Evolutionary conservation across 2,329 filamentous ascomycete genomes (phyloP).

Genomic region (Botryosphaeria dothidea): DNA sequence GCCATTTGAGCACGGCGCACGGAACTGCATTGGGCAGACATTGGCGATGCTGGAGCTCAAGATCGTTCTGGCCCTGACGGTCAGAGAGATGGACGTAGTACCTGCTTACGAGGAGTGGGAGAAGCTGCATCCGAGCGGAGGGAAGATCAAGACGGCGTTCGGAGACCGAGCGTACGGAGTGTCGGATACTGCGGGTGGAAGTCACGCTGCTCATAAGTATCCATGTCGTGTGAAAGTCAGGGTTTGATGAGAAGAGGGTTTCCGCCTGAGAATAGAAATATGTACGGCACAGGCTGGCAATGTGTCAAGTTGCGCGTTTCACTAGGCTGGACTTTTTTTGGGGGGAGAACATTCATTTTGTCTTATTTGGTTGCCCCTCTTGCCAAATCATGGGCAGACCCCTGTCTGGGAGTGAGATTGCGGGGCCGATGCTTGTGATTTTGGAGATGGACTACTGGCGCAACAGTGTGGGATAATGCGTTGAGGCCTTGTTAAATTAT

Average conservation of each 20-base stretch:
- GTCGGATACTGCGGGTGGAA: not conserved
- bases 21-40: slow-evolving; percentile 42
- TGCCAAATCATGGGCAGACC: no score
- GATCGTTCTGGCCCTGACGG: slow-evolving; percentile 43
- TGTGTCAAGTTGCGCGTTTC: no score
- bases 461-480: no score
- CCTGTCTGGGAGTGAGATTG: no score
- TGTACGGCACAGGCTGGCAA: no score
- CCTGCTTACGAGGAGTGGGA: slow-evolving; percentile 28
- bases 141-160: slow-evolving; percentile 35
- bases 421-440: no score
- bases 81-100: slow-evolving; percentile 53
- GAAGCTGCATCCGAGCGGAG: slow-evolving; percentile 27
- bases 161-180: slow-evolving; percentile 15
- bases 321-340: no score
- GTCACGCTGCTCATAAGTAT: slow-evolving; percentile 4
- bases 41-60: slow-evolving; percentile 39
- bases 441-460: no score
- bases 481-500: no score
- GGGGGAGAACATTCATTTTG: no score
- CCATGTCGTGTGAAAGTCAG: not conserved
- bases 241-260: slow-evolving; percentile 23
- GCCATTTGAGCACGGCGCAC: slow-evolving; percentile 42
- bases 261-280: no score
- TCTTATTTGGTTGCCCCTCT: no score